Evolutionary conservation across 495 filamentous ascomycete genomes (phyloP).

Genomic region (Filosporella fistucella): DNA sequence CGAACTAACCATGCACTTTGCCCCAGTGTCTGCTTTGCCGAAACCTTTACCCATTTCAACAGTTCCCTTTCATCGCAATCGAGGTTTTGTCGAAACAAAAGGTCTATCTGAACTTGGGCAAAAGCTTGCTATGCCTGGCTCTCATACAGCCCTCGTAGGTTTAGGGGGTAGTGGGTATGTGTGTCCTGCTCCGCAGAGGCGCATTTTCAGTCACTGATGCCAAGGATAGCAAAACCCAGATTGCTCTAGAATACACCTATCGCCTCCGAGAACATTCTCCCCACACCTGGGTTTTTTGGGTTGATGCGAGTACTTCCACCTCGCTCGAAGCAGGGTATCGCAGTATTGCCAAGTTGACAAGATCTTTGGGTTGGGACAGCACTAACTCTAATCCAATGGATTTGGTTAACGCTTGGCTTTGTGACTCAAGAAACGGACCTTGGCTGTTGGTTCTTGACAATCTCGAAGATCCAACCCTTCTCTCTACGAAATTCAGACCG

Average conservation of each 20-base stretch:
- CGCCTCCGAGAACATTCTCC: constrained; percentile 29
- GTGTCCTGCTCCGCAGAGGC: neutral
- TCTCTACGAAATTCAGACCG: too few relatives aligned
- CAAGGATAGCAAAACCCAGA: constrained; percentile 21
- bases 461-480: too few relatives aligned
- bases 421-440: constrained; percentile 18
- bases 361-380: constrained; percentile 30
- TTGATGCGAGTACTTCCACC: constrained; percentile 32
- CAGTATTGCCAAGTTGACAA: constrained; percentile 30
- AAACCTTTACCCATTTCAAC: too few relatives aligned
- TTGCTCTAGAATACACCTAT: constrained; percentile 27
- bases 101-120: too few relatives aligned
- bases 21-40: too few relatives aligned
- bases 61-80: too few relatives aligned
- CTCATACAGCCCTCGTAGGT: constrained; percentile 21
- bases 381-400: constrained; percentile 30
- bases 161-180: constrained; percentile 21
- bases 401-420: constrained; percentile 33
- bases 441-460: constrained; percentile 38
- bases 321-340: constrained; percentile 34
- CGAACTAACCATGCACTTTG: too few relatives aligned
- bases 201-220: constrained; percentile 6
- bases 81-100: too few relatives aligned
- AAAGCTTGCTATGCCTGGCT: constrained; percentile 17
- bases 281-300: constrained; percentile 45